Base-by-base conservation (phyloP, 345 rosid species). In the Salix brachista region DNA sequence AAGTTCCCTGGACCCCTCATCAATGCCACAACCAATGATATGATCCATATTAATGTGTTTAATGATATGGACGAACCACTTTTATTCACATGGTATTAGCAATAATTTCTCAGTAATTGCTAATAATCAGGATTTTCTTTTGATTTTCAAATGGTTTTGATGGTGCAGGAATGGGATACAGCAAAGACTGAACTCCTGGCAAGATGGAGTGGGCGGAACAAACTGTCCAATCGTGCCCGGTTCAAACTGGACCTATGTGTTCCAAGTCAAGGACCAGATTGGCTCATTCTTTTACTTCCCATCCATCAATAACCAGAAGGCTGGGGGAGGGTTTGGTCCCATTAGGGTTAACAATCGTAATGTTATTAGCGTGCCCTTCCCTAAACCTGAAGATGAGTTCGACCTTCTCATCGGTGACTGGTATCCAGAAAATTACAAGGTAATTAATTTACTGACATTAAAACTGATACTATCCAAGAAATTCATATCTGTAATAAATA, bases 381-480 rank as follows among this genome's bases (percentile, higher is more conserved):
- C 78, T 10, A 36, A 61, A 48, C 82, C 82, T 32, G 78, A 79
- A 21, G 71, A 73, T 13, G 82, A 79, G 3, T 74, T 54, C 50
- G 78, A 79, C 73, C 30, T 79, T 77, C 79, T 65, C 8, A 16
- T 62, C 48, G 67, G 79, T 13, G 79, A 74, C 23, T 76, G 72
- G 70, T 74, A 68, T 74, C 8, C 37, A 4, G 19, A 44, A 44
- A 84, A 84, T 69, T 85, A 85, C 75, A 86, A 77, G 83, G 92
- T 87, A 73, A 62, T 23, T 87, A 69, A 66, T 34, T 10, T 7
- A 30, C 10, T 42, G 13, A 2, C 14, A 11, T 11, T 42, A 42
- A 10, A 9, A 42, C 10, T 42, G 46, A 10, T 42, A 42, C 13
- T 0, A 11, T 42, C 11, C 46, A 10, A 42, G 46, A 42, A 12